A percentile compares a stretch with the other conserved stretches of the same genome.
These are phyloP conservation scores for Yarrowia sp. DNA, from an alignment of 805 yeast genomes.

Conservation along the genomic window DNA sequence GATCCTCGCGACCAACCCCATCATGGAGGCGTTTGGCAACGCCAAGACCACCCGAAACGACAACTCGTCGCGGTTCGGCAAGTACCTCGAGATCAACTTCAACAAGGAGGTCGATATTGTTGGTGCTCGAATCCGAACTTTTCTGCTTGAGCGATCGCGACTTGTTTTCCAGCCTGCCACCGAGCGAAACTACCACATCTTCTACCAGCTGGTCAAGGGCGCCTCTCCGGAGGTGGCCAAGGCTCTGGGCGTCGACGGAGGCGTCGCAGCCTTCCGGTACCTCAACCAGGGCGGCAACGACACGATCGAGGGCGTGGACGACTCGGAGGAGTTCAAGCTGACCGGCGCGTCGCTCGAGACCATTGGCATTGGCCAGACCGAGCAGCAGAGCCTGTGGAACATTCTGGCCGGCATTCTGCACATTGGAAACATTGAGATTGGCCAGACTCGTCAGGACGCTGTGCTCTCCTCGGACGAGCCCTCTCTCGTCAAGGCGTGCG, in stretches of 20 bases:
- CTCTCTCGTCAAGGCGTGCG: constrained; percentile 75
- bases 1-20: constrained; percentile 93
- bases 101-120: constrained; percentile 71
- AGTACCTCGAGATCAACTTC: constrained; percentile 87
- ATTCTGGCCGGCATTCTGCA: constrained; percentile 86
- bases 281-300: constrained; percentile 84
- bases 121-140: constrained; percentile 93
- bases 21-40: constrained; percentile 97
- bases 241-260: constrained; percentile 48
- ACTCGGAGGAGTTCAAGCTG: constrained; percentile 67
- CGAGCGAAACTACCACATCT: constrained; percentile 95
- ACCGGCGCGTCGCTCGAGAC: constrained; percentile 74
- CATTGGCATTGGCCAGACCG: constrained; percentile 65
- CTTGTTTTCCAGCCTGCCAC: constrained; percentile 84
- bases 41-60: constrained; percentile 97
- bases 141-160: constrained; percentile 88
- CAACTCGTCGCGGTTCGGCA: constrained; percentile 96
- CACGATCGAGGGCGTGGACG: constrained; percentile 74
- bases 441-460: constrained; percentile 82
- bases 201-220: constrained; percentile 85
- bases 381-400: constrained; percentile 68
- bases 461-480: constrained; percentile 83
- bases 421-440: constrained; percentile 86
- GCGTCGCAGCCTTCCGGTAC: constrained; percentile 72
- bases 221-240: constrained; percentile 44